phyloP scores from a whole-genome alignment of 192 early-diverging fungal genomes.

The Dispira parvispora region DNA sequence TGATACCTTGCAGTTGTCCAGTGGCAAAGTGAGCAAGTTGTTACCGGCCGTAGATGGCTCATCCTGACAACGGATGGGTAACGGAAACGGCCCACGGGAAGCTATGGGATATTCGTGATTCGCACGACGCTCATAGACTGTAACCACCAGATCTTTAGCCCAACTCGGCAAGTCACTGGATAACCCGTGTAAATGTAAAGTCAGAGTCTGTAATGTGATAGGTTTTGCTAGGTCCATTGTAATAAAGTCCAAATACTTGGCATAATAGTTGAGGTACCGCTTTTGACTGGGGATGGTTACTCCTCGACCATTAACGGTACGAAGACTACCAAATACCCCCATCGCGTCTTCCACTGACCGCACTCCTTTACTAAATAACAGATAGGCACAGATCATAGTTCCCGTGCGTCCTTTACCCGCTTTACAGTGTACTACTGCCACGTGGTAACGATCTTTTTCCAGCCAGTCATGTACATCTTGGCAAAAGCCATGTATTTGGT shows the following conservation, averaged over 20 bases:
- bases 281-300: slow-evolving; percentile 39
- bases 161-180: slow-evolving; percentile 16
- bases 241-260: slow-evolving; percentile 17
- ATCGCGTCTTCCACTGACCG: neutral
- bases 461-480: slow-evolving; percentile 32
- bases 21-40: neutral
- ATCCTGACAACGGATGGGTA: too few species aligned
- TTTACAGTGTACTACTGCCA: slow-evolving; percentile 42
- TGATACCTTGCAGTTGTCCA: neutral
- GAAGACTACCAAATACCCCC: neutral
- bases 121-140: neutral
- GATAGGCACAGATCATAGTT: slow-evolving; percentile 30
- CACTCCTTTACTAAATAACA: slow-evolving; percentile 18
- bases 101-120: slow-evolving; percentile 10
- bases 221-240: slow-evolving; percentile 9
- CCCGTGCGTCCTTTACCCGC: slow-evolving; percentile 52
- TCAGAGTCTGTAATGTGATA: slow-evolving; percentile 15
- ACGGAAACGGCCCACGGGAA: too few species aligned
- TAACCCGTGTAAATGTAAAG: slow-evolving; percentile 9
- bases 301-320: slow-evolving; percentile 14
- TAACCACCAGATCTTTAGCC: slow-evolving; percentile 10
- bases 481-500: slow-evolving; percentile 27
- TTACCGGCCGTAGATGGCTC: too few species aligned
- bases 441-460: slow-evolving; percentile 18
- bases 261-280: slow-evolving; percentile 36